Evolutionary conservation across 768 basidiomycete species (phyloP).

Genomic region (Leccinum incarnatum): DNA sequence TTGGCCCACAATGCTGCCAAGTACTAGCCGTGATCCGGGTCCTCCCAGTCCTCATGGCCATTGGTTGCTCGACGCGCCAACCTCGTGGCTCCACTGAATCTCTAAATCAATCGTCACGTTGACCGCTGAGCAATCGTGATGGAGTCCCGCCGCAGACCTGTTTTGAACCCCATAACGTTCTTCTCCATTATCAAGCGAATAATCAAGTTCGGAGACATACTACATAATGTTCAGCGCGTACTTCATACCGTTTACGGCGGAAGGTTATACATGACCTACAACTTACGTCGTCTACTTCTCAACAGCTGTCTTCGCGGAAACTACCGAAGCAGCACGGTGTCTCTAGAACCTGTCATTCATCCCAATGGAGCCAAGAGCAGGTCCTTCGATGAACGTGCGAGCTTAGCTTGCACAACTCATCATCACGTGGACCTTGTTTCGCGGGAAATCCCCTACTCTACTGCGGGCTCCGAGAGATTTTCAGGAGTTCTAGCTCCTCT

Average conservation of each 20-base stretch:
- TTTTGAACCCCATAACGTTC: conserved; percentile 29
- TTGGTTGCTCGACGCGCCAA: conserved; percentile 1
- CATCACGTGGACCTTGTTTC: conserved; percentile 11
- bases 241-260: conserved; percentile 9
- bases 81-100: conserved; percentile 3
- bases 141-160: conserved; percentile 8
- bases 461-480: not conserved
- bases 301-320: not conserved
- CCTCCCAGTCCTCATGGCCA: not conserved
- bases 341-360: not conserved
- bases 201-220: conserved; percentile 8
- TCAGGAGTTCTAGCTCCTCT: not conserved
- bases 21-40: not conserved
- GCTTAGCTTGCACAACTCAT: not conserved
- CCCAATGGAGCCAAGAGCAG: not conserved
- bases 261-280: not conserved
- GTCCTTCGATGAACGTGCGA: conserved; percentile 4
- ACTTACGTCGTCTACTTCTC: conserved; percentile 1
- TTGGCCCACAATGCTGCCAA: not conserved
- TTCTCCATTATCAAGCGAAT: conserved; percentile 19
- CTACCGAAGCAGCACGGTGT: conserved; percentile 1
- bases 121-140: not conserved
- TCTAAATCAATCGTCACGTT: conserved; percentile 4
- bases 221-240: conserved; percentile 2
- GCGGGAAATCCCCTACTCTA: conserved; percentile 13